Base-by-base conservation (phyloP, 768 basidiomycete genomes). In the Imleria badia region DNA sequence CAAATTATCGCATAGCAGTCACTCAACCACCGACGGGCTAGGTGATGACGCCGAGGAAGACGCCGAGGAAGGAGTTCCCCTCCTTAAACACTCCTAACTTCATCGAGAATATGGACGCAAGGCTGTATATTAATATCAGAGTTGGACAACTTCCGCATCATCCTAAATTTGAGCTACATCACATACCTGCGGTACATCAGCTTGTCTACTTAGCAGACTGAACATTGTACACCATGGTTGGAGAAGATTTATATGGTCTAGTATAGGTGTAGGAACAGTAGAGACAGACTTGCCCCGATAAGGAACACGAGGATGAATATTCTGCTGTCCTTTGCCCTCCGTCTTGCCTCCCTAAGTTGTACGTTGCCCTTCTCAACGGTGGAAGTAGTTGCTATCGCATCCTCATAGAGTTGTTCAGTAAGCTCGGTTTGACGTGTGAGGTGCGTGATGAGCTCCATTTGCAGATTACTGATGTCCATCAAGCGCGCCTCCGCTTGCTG, bases 191-290 rank as follows among this genome's bases (percentile, higher is more conserved):
- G 6, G 9, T 54, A 46, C 35, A 54, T 44, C 15, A 51, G 26
- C 36, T 19, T 17, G 17, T 45, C 50, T 30, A 47, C n/a, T 35
- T 45, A 55, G 20, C 42, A 38, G 40, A 49, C 39, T 19, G 43
- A 30, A 42, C 45, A 55, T 36, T 41, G 30, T 59, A 59, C 48
- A 34, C 39, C 45, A 36, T 54, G 33, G 33, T 46, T 40, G 33
- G 35, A 56, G 7, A 42, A 19, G 17, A 38, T 56, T 45, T 43
- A 58, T 26, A 31, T 29, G 30, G n/a, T 60, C 75, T 74, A 91
- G 73, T 97, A 98, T 72, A 88, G 87, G 71, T 98, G 94, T 62
- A 98, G 72, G 80, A 98, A 99, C 42, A 99, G 76, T 59, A 99
- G 70, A 45, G 92, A 93, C 60, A 97, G 71, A 70, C 89, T 93